A percentile compares a stretch with the other conserved stretches of the same genome.
Conservation (phyloP, 2,329 filamentous ascomycete genomes). For the Sclerotinia trifoliorum region DNA sequence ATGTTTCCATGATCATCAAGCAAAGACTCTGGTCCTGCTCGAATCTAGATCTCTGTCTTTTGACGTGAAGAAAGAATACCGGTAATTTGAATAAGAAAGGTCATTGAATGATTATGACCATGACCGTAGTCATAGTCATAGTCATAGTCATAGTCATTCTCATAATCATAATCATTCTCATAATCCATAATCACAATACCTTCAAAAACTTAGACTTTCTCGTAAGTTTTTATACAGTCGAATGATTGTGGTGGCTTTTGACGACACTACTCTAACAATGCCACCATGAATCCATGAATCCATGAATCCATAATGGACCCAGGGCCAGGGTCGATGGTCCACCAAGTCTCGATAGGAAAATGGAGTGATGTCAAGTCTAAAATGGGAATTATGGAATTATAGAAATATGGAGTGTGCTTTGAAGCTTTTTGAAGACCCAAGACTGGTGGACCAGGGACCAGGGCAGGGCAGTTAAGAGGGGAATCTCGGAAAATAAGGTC, state of each 20-base stretch:
- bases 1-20: neutral
- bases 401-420: neutral
- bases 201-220: slow-evolving; percentile 4
- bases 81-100: neutral
- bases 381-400: neutral
- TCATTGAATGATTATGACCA: too few relatives aligned
- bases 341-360: neutral
- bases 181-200: slow-evolving; percentile 14
- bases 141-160: too few relatives aligned
- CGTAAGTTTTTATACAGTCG: neutral
- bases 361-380: neutral
- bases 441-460: neutral
- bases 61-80: neutral
- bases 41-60: neutral
- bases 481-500: slow-evolving; percentile 13
- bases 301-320: neutral
- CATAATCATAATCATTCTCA: too few relatives aligned
- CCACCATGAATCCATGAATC: too few relatives aligned
- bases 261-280: neutral
- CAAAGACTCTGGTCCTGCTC: neutral
- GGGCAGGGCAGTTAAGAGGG: neutral
- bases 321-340: too few relatives aligned
- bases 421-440: neutral
- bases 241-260: neutral
- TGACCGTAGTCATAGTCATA: too few relatives aligned